A percentile compares a stretch with the other conserved stretches of the same genome.
phyloP scores from a whole-genome alignment of 768 basidiomycete species.

The Mrakia gelida region DNA sequence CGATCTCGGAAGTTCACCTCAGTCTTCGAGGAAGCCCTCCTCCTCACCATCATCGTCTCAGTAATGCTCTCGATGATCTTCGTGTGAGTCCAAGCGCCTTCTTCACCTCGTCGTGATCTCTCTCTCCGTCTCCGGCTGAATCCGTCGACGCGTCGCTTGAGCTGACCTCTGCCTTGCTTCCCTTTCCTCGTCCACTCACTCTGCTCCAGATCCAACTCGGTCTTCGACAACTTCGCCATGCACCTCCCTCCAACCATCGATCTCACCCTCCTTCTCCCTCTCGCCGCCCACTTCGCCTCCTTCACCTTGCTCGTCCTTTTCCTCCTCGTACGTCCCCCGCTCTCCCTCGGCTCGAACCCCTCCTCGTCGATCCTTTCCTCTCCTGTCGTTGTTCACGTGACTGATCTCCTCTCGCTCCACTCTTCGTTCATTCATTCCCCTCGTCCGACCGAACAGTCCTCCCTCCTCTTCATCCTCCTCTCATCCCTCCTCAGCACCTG shows the following conservation, averaged over 20 bases:
- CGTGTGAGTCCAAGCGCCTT: too few relatives aligned
- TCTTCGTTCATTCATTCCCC: neutral
- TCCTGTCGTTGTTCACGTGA: neutral
- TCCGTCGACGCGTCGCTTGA: too few relatives aligned
- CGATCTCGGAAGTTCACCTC: neutral
- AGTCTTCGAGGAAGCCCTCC: neutral
- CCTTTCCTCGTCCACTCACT: too few relatives aligned
- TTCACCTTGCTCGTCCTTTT: neutral
- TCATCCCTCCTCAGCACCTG: neutral
- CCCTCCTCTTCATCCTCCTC: neutral
- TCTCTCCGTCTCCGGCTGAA: neutral
- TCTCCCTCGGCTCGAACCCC: neutral
- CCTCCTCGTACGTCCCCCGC: neutral
- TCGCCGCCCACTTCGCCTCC: neutral
- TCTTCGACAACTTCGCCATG: neutral
- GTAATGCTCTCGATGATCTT: neutral
- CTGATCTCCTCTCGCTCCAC: neutral
- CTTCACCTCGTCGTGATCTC: neutral
- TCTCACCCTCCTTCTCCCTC: neutral
- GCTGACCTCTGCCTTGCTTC: too few relatives aligned
- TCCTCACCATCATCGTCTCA: neutral
- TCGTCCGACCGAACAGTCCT: neutral
- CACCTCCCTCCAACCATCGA: neutral
- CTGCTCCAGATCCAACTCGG: neutral
- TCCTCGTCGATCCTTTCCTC: neutral